Evolutionary conservation across 257 asterid species (phyloP).

Genomic region (Anisodus acutangulus): DNA sequence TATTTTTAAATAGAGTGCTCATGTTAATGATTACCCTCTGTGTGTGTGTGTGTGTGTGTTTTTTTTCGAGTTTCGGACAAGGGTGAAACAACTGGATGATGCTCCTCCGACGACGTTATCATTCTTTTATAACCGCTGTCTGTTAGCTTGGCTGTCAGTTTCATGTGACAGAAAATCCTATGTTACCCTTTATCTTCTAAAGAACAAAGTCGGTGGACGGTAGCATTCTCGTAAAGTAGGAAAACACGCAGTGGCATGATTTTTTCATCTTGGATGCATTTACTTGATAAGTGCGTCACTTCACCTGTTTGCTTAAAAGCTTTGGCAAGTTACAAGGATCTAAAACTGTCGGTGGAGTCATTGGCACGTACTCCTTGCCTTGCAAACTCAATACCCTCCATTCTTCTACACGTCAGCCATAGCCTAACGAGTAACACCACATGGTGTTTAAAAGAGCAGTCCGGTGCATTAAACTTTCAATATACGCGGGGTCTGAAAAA

Average conservation of each 20-base stretch:
- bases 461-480: rapidly evolving
- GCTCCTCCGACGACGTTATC: not conserved
- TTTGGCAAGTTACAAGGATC: not conserved
- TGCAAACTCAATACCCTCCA: not conserved
- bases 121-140: not conserved
- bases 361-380: not conserved
- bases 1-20: not conserved
- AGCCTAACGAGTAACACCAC: not conserved
- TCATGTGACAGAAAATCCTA: not conserved
- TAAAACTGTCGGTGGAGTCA: constrained; percentile 17
- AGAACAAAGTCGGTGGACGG: constrained; percentile 5
- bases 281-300: not conserved
- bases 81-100: constrained; percentile 13
- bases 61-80: not conserved
- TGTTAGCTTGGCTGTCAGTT: constrained; percentile 10
- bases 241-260: not conserved
- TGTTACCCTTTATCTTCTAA: not conserved
- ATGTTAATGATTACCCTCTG: not conserved
- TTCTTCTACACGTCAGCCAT: not conserved
- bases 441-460: not conserved
- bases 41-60: not conserved
- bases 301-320: not conserved
- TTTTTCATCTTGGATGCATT: not conserved
- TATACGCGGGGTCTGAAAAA: too few relatives aligned
- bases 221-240: constrained; percentile 3